Evolutionary conservation across 164 flowering plant genomes (phyloP).

Genomic region (Nymphaea colorata): DNA sequence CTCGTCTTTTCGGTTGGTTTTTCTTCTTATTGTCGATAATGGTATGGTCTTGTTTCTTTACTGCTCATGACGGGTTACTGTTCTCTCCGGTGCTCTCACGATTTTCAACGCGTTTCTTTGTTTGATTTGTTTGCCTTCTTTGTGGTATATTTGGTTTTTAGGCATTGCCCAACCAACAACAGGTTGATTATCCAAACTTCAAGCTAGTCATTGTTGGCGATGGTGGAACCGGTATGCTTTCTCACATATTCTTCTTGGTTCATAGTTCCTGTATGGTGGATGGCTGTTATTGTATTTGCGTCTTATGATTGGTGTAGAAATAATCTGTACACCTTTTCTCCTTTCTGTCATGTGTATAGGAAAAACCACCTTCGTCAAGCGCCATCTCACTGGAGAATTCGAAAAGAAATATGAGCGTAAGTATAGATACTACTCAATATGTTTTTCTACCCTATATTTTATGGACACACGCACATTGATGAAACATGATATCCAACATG

Average conservation of each 20-base stretch:
- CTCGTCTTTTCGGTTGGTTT: no score
- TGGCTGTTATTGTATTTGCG: no score
- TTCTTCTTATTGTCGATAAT: no score
- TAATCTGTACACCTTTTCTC: no score
- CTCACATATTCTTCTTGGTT: not conserved
- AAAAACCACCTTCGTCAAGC: conserved; percentile 13
- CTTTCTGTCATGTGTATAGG: not conserved
- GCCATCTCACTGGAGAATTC: conserved; percentile 13
- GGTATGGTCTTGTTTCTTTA: no score
- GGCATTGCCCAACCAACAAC: conserved; percentile 64
- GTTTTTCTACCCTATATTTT: no score
- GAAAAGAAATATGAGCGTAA: conserved; percentile 15
- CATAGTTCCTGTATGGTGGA: no score
- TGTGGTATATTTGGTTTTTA: conserved; percentile 8
- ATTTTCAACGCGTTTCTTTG: not conserved
- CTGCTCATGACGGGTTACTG: no score
- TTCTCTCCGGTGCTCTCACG: no score
- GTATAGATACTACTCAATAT: not conserved
- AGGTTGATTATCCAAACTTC: conserved; percentile 71
- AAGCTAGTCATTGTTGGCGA: conserved; percentile 78
- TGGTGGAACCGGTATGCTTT: conserved; percentile 49
- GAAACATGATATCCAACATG: no score
- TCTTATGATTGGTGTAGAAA: no score
- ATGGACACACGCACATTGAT: no score
- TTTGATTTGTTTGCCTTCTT: not conserved